phyloP scores from a whole-genome alignment of 352 stramenopile genomes.

The Aphanomyces astaci region DNA sequence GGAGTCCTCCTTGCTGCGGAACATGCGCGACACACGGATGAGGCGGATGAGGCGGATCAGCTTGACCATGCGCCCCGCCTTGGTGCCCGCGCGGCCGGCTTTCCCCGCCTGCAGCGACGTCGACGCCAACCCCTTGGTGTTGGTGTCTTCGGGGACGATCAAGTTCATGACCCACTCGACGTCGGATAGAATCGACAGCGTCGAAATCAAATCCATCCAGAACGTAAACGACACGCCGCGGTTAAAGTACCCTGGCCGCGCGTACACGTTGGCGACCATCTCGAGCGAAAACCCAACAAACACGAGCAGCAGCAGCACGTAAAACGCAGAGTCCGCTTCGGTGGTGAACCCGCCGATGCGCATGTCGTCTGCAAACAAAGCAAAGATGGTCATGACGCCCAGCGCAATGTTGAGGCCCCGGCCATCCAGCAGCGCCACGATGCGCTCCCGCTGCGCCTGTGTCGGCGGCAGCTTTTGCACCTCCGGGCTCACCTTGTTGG shows the following conservation, averaged over 20 bases:
- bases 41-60: conserved; percentile 88
- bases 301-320: conserved; percentile 70
- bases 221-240: conserved; percentile 76
- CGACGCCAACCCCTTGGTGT: conserved; percentile 23
- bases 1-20: conserved; percentile 55
- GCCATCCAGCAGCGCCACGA: conserved; percentile 56
- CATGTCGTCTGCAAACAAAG: conserved; percentile 82
- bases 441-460: neutral
- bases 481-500: conserved; percentile 24
- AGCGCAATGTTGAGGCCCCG: conserved; percentile 58
- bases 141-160: conserved; percentile 34
- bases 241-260: conserved; percentile 70
- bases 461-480: neutral
- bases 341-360: conserved; percentile 60
- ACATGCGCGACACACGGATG: conserved; percentile 76
- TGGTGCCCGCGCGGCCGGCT: conserved; percentile 78
- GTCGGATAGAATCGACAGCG: conserved; percentile 88
- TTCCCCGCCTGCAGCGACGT: conserved; percentile 74
- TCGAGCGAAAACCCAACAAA: conserved; percentile 75
- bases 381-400: conserved; percentile 76
- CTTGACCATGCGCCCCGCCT: conserved; percentile 86
- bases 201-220: conserved; percentile 92
- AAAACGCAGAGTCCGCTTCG: conserved; percentile 52
- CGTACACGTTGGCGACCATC: conserved; percentile 58
- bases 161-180: conserved; percentile 76